Conservation (phyloP, 2,329 filamentous ascomycete genomes). For the Corinectria fuckeliana region DNA sequence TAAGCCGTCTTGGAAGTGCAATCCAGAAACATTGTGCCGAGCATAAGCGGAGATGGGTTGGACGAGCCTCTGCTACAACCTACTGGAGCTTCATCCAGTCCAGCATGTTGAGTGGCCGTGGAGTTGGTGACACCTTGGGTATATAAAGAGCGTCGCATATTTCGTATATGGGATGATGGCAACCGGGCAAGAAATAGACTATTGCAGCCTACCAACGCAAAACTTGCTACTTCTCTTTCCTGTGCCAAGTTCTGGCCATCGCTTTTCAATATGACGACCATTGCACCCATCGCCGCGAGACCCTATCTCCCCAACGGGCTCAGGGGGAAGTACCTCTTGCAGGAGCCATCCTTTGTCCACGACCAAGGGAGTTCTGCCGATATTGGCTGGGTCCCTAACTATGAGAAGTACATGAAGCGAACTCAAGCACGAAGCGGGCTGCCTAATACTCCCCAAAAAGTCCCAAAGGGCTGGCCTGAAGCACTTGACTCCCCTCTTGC, state of each 20-base stretch:
- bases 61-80: neutral
- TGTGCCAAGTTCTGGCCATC: no score
- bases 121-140: neutral
- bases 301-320: neutral
- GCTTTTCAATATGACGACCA: neutral
- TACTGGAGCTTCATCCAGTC: neutral
- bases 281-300: neutral
- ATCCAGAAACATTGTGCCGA: neutral
- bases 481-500: neutral
- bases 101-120: neutral
- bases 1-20: neutral
- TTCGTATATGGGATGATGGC: neutral
- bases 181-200: neutral
- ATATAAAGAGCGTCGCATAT: neutral
- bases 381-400: slow-evolving; percentile 7
- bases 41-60: neutral
- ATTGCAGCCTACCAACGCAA: neutral
- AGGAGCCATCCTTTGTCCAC: neutral
- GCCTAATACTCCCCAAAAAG: neutral
- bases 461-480: neutral
- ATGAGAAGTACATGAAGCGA: slow-evolving; percentile 5
- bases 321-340: neutral
- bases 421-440: neutral
- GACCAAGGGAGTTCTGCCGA: neutral
- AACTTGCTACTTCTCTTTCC: neutral